Base-by-base conservation (phyloP, 208 protist genomes). In the Trypanosomatidae sp. region DNA sequence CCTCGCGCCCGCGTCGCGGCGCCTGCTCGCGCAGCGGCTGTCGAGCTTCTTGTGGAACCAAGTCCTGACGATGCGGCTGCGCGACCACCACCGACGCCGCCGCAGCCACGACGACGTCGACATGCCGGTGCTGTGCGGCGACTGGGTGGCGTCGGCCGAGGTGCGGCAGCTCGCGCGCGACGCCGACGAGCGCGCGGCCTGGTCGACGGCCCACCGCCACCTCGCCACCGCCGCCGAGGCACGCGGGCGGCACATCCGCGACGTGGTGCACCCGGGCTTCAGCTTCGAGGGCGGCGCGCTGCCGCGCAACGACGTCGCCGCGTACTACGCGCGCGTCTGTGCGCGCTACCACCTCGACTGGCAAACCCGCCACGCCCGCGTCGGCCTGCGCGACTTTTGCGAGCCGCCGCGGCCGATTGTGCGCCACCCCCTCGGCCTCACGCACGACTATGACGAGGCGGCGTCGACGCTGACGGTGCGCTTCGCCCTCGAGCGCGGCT, bases 21-120 rank as follows among this genome's bases (percentile, higher is more conserved):
- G 82, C 0, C 60, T 87, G 16, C 84, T 68, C 18, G 82, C 77
- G 45, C 77, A 88, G 59, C 60, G 72, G 11, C 51, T 88, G 27
- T 69, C 69, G n/a, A 88, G 77, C 53, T 92, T 77, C 53, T 51
- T 88, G 24, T 92, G 82, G 78, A 92, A 92, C 54, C 77, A 88
- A 61, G 82, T 56, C 11, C 45, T 92, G 38, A 82, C 77, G 26
- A 63, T 92, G 2, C 82, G 82, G 15, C 57, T 88, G 4, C 76
- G 85, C 26, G n/a, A n/a, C n/a, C 73, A 67, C 54, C 11, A 15
- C 37, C 10, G 60, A 71, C 16, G 30, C n/a, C 11, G 30, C 11
- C 30, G 30, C 11, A n/a, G n/a, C 11, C 65, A 69, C 42, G 65
- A 74, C 47, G 71, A 68, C 23, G 47, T 58, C 7, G 33, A 38